Base-by-base conservation (phyloP, 2,329 filamentous ascomycete genomes). In the Sporothrix humicola region DNA sequence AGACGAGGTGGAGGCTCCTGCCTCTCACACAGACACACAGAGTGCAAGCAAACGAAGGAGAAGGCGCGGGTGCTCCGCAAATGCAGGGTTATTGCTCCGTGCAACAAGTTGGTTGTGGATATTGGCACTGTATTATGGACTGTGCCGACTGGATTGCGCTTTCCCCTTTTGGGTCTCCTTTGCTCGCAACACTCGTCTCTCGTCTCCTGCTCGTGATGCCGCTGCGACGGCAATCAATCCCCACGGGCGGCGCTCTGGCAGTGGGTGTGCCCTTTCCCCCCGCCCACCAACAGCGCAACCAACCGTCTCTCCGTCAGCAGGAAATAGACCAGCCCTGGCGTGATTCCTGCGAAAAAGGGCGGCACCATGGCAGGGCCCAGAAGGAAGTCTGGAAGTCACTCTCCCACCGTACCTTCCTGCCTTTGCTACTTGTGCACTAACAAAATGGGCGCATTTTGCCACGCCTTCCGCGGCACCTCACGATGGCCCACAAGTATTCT, bases 201-300 rank as follows among this genome's bases (percentile, higher is more conserved):
- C 23, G 23, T 26, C 1, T 26, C 23, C 23, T 26, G 3, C 23
- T 26, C 23, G 23, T 26, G 3, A 48, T 48, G 8, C 44, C 44
- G 26, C 58, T 63, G 59, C 17, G 59, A 63, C 59, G 59, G 59
- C 59, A 65, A 65, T 46, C 59, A 65, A 65, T 65, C 59, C 59
- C 63, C 44, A 68, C 63, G 23, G 23, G 63, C 63, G 46, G 13
- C 44, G 15, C 20, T 50, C 44, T 68, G 63, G 44, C 44, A 50
- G 8, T 65, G 37, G 59, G 31, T 7, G 31, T 37, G 4, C 31
- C 31, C 7, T 37, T 5, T 42, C 59, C 59, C 8, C 59, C 59
- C 8, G n/a, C n/a, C 42, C 10, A 31, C 12, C 56, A 23, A 37
- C 31, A 37, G 31, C 31, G 31, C 31, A 37, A 37, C 31, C 31